Conservation (phyloP, 2,329 filamentous ascomycete species). For the Trichoderma sp. region DNA sequence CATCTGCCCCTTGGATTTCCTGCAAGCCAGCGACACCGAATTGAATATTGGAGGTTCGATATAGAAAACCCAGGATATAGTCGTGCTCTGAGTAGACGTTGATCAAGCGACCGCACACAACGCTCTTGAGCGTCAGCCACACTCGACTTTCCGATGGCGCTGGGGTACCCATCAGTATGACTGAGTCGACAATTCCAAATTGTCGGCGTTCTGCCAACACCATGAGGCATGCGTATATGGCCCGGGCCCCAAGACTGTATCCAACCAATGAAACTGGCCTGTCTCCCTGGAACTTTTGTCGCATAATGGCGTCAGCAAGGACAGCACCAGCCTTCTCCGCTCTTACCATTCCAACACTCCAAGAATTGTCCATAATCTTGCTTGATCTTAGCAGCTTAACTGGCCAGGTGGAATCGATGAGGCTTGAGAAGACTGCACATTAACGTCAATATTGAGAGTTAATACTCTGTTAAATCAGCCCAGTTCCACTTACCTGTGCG, state of each 20-base stretch:
- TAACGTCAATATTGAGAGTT: background rate
- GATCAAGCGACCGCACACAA: slow-evolving; percentile 79
- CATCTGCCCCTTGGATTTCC: slow-evolving; percentile 62
- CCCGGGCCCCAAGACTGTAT: slow-evolving; percentile 76
- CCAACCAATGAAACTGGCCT: slow-evolving; percentile 77
- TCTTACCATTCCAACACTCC: slow-evolving; percentile 71
- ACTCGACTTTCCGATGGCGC: slow-evolving; percentile 68
- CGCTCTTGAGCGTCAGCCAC: slow-evolving; percentile 75
- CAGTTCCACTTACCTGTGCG: slow-evolving; percentile 44
- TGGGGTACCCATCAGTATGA: slow-evolving; percentile 79
- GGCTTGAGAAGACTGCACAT: slow-evolving; percentile 49
- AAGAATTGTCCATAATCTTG: slow-evolving; percentile 78
- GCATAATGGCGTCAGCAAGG: slow-evolving; percentile 79
- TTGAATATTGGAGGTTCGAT: slow-evolving; percentile 76
- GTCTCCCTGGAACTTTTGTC: slow-evolving; percentile 74
- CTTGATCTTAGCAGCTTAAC: slow-evolving; percentile 63
- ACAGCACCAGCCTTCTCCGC: slow-evolving; percentile 70
- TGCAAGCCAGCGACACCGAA: slow-evolving; percentile 84
- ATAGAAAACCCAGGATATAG: slow-evolving; percentile 84
- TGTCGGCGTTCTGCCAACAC: slow-evolving; percentile 74
- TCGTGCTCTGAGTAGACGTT: slow-evolving; percentile 89
- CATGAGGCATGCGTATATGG: slow-evolving; percentile 82
- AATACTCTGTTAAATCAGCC: background rate
- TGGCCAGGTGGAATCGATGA: slow-evolving; percentile 63
- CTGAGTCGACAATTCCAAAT: slow-evolving; percentile 84